These are phyloP conservation scores for Nemania diffusa DNA, from an alignment of 2,329 filamentous ascomycete genomes.

Conservation along the genomic window DNA sequence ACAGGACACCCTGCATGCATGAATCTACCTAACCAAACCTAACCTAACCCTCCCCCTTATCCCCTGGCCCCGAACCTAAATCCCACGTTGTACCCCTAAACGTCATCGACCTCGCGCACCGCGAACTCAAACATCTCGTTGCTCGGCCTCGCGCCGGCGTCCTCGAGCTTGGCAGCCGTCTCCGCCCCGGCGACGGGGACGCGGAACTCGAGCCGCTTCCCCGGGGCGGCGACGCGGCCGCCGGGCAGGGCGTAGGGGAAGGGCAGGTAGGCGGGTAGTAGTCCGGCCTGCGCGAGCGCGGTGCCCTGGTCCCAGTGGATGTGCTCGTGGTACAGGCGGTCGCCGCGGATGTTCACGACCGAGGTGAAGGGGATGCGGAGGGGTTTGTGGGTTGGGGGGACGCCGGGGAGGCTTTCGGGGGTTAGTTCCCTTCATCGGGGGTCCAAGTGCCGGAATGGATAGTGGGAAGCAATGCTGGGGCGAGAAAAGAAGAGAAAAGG, in stretches of 20 bases:
- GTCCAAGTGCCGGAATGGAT: too few relatives aligned
- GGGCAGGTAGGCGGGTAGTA: constrained; percentile 72
- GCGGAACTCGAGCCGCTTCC: constrained; percentile 61
- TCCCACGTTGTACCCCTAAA: too few relatives aligned
- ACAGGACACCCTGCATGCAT: too few relatives aligned
- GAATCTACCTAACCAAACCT: too few relatives aligned
- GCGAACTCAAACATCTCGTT: constrained; percentile 64
- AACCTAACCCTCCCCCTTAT: not conserved
- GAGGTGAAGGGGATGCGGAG: constrained; percentile 71
- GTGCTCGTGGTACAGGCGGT: constrained; percentile 75
- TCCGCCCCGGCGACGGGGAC: constrained; percentile 70
- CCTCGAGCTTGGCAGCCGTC: constrained; percentile 59
- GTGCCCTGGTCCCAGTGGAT: constrained; percentile 77
- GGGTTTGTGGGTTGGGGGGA: constrained; percentile 65
- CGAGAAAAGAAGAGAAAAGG: not conserved
- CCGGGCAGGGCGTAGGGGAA: constrained; percentile 66
- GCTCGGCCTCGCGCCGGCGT: constrained; percentile 60
- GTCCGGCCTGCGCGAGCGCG: constrained; percentile 68
- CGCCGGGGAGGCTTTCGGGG: constrained; percentile 61
- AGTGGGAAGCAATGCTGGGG: not conserved
- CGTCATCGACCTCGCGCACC: constrained; percentile 35
- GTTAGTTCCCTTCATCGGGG: too few relatives aligned
- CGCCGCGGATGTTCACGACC: constrained; percentile 74
- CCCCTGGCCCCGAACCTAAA: too few relatives aligned
- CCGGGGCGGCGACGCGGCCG: constrained; percentile 48